phyloP scores from a whole-genome alignment of 805 yeast species.

The Diddensiella transvaalensis region DNA sequence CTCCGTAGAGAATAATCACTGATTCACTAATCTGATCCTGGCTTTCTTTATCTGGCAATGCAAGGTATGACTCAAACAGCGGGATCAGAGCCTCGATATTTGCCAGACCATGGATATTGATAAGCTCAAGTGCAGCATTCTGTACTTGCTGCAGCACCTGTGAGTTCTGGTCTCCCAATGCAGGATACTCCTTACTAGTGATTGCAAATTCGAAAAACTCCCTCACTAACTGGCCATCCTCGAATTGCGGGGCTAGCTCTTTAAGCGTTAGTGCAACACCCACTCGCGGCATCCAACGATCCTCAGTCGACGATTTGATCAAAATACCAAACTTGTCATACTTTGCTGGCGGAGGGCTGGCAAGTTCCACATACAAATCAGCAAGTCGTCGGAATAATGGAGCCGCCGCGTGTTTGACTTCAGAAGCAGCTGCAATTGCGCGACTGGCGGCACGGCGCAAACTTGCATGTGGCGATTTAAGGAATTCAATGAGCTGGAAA shows the following conservation, averaged over 20 bases:
- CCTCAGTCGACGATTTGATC: constrained; percentile 60
- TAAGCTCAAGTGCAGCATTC: constrained; percentile 79
- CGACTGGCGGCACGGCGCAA: constrained; percentile 69
- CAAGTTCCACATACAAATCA: constrained; percentile 53
- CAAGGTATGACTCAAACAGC: constrained; percentile 63
- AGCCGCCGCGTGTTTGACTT: constrained; percentile 26
- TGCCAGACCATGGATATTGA: constrained; percentile 58
- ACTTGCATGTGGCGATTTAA: constrained; percentile 58
- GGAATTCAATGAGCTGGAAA: constrained; percentile 43
- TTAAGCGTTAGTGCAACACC: constrained; percentile 72
- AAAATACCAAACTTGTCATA: constrained; percentile 78
- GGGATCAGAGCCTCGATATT: constrained; percentile 74
- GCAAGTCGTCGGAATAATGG: constrained; percentile 48
- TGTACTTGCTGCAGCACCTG: constrained; percentile 78
- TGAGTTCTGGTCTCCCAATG: constrained; percentile 67
- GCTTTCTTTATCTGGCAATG: constrained; percentile 37
- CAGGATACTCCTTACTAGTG: constrained; percentile 26
- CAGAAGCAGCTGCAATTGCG: constrained; percentile 56
- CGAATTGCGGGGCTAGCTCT: constrained; percentile 48
- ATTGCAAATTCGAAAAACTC: constrained; percentile 61
- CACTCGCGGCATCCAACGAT: constrained; percentile 80
- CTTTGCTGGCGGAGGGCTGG: constrained; percentile 72
- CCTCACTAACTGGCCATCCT: constrained; percentile 41
- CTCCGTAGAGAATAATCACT: constrained; percentile 83
- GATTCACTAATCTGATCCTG: constrained; percentile 71